Percentiles rank a stretch among this genome's conserved stretches.
These are phyloP conservation scores for Solidago caesia DNA, from an alignment of 129 eudicot species.

Conservation along the genomic window DNA sequence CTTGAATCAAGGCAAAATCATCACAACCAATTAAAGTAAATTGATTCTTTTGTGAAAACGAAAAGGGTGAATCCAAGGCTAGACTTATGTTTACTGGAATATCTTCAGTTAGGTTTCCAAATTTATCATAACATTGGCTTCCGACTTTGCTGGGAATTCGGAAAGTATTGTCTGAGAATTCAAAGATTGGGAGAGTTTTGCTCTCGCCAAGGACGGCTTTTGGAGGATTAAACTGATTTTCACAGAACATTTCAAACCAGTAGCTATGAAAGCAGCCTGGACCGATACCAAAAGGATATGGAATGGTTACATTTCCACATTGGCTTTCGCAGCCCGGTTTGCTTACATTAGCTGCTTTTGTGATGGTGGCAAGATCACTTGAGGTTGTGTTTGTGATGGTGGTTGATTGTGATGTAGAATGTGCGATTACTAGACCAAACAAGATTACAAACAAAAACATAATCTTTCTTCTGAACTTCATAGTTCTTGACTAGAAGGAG, in stretches of 20 bases:
- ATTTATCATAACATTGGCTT: slow-evolving; percentile 16
- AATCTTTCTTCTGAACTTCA: slow-evolving; percentile 25
- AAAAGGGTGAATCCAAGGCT: slow-evolving; percentile 17
- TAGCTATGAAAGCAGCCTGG: slow-evolving; percentile 26
- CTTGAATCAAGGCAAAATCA: slow-evolving; percentile 25
- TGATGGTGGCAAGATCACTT: slow-evolving; percentile 10
- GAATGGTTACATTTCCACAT: slow-evolving; percentile 38
- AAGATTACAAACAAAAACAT: slow-evolving; percentile 14
- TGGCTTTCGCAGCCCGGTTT: slow-evolving; percentile 33
- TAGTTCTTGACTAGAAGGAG: slow-evolving; percentile 5
- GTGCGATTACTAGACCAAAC: slow-evolving; percentile 22
- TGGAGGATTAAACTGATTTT: slow-evolving; percentile 31
- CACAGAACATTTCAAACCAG: slow-evolving; percentile 30
- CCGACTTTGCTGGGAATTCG: slow-evolving; percentile 27
- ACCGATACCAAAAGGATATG: slow-evolving; percentile 42
- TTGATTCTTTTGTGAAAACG: slow-evolving; percentile 40
- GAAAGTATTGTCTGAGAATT: slow-evolving; percentile 28
- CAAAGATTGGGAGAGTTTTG: not conserved
- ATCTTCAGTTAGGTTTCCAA: not conserved
- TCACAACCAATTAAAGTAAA: slow-evolving; percentile 52
- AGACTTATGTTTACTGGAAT: not conserved
- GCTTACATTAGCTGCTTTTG: slow-evolving; percentile 21
- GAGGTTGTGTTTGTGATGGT: slow-evolving; percentile 8
- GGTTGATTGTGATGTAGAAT: slow-evolving; percentile 19
- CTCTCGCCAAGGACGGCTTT: slow-evolving; percentile 18